Evolutionary conservation across 2,329 filamentous ascomycete species (phyloP), one percentile per base, ranked within the genome.

Genomic region (Fusarium equiseti): DNA sequence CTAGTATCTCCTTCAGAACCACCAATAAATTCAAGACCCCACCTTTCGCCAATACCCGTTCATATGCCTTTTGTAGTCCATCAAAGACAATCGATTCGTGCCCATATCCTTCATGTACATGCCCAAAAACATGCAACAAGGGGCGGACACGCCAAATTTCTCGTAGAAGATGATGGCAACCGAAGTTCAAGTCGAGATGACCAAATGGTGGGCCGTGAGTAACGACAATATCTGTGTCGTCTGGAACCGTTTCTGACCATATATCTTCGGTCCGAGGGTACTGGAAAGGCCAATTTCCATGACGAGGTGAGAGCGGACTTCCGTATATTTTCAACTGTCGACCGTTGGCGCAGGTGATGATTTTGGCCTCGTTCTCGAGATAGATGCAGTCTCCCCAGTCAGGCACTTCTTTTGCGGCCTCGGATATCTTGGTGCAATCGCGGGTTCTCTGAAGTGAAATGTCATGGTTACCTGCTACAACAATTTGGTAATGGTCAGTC

Each of bases 111-210:
- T 89, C 86, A 76, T 93, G 90, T 22, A 91, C 86, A 78, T 93
- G 91, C 1, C 91, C 91, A 73, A 88, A 92, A 9, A 92, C 82
- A 46, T 87, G 86, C 46, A 93, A 79, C 56, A 81, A 79, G 4
- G 91, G 91, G 26, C 86, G 83, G 3, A 89, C 83, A 4, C 84
- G 79, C 81, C 84, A 86, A 27, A 92, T 76, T 4, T 84, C 83
- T 52, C 80, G 77, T 8, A 84, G 78, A 0, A 83, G 66, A 42
- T 75, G 59, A 12, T 51, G 8, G 35, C 79, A 82, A 2, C 81
- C 79, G 35, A 35, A 75, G 69, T 1, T 75, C 10, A 79, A 69
- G 66, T 83, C 81, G 11, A 83, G 72, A 59, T 83, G 79, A 3
- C 66, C 76, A 26, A 69, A 68, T 1, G 81, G 79, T 6, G 81